phyloP scores from a whole-genome alignment of 371 early-diverging fungal species.

The Actinomucor elegans region DNA sequence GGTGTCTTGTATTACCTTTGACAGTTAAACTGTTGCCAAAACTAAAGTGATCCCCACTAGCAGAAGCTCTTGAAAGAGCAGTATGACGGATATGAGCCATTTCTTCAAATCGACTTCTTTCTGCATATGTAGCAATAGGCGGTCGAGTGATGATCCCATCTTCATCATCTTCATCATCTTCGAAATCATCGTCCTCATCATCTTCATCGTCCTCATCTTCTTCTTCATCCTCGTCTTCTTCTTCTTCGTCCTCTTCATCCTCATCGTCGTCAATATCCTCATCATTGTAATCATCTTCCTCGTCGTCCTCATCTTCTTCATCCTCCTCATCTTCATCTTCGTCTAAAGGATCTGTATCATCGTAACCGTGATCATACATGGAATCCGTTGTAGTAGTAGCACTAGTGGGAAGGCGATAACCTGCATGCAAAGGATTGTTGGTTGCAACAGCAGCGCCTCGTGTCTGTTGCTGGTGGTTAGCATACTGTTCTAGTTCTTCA shows the following conservation, averaged over 20 bases:
- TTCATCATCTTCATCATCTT: constrained; percentile 16
- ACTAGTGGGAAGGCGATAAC: constrained; percentile 15
- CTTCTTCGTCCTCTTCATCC: constrained; percentile 52
- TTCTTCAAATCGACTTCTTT: constrained; percentile 26
- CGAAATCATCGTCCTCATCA: constrained; percentile 50
- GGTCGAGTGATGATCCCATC: constrained; percentile 18
- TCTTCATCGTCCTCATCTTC: constrained; percentile 56
- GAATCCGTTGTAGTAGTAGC: constrained; percentile 9
- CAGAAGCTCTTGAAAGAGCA: constrained; percentile 13
- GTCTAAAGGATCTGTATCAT: constrained; percentile 19
- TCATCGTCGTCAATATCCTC: constrained; percentile 30
- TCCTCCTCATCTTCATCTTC: constrained; percentile 28
- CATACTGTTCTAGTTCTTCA: constrained; percentile 87
- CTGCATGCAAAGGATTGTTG: constrained; percentile 18
- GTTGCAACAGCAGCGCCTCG: constrained; percentile 26
- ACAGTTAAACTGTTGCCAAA: constrained; percentile 72
- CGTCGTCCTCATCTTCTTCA: constrained; percentile 25
- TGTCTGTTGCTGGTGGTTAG: constrained; percentile 63
- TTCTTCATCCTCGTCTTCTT: constrained; percentile 45
- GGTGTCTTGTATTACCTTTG: too few relatives aligned
- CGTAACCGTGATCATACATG: constrained; percentile 17
- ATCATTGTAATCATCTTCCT: constrained; percentile 25
- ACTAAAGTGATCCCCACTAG: constrained; percentile 37
- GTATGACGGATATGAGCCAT: constrained; percentile 26
- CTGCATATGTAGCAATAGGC: constrained; percentile 14